Evolutionary conservation across 306 rosid genomes (phyloP), one percentile per base, ranked within the genome.

Genomic region (Ceratonia siliqua): DNA sequence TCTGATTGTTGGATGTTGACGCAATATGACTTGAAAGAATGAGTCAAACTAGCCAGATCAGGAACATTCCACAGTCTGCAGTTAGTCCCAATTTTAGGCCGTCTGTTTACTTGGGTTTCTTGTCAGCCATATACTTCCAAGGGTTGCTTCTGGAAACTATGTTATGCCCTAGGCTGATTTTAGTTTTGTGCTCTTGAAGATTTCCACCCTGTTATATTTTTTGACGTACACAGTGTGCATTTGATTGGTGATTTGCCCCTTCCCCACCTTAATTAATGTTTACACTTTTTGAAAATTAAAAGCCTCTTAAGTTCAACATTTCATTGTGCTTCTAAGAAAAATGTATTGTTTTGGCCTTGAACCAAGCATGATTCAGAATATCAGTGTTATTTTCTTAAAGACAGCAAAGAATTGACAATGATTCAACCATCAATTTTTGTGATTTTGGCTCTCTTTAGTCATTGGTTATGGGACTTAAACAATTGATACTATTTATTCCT

Each of bases 81-180:
- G 54, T 48, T 43, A 43, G 17, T 41, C 36, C 17, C 30, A 39
- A 11, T 11, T 20, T 24, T 10, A 38, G 4, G 18, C 67, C 35
- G 46, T 17, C 20, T 21, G 10, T 63, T 18, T 1, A 39, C 22
- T 30, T 58, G 42, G 6, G 6, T 63, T 24, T 24, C 52, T 63
- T 39, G 2, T 39, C 17, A 63, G n/a, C 52, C 0, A 0, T 21
- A 15, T 42, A 38, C 52, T 5, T 45, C 8, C 14, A 4, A 52
- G 38, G 72, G 43, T 74, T 74, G 46, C 18, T 74, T 62, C 30
- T 52, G 10, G 42, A 49, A 20, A 32, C 28, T 54, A 42, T 55
- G 38, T 39, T 39, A 9, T 54, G 17, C 15, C 54, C 17, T 71
- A 36, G 36, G 58, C 33, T 24, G 59, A 21, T 36, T 18, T 8